phyloP scores from a whole-genome alignment of 345 rosid genomes.

The Conringia planisiliqua region DNA sequence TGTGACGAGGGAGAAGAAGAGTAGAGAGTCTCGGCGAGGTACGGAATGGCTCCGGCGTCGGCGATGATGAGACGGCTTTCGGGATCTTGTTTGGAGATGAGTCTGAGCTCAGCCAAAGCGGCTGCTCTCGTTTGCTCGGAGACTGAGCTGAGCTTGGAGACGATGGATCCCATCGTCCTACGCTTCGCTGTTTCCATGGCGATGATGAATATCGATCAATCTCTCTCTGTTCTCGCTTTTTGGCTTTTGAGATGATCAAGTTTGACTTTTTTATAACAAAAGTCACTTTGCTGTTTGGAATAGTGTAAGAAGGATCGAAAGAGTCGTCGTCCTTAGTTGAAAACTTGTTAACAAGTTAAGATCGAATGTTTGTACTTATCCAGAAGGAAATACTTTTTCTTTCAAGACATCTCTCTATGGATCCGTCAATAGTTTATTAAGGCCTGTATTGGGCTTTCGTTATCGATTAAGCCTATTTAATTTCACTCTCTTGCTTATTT shows the following conservation, averaged over 20 bases:
- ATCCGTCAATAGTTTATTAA: background rate
- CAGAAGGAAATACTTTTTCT: background rate
- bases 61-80: conserved; percentile 62
- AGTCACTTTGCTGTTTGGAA: too few species aligned
- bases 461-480: background rate
- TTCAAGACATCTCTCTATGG: background rate
- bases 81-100: conserved; percentile 70
- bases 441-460: background rate
- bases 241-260: background rate
- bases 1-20: conserved; percentile 56
- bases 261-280: too few species aligned
- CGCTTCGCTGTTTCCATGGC: conserved; percentile 73
- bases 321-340: background rate
- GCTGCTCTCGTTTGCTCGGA: conserved; percentile 69
- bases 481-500: too few species aligned
- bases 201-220: background rate
- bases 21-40: conserved; percentile 75
- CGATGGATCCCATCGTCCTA: conserved; percentile 56
- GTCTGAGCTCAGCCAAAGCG: conserved; percentile 72
- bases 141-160: conserved; percentile 72
- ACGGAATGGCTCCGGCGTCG: conserved; percentile 82
- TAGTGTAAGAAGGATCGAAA: background rate
- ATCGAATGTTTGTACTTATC: background rate
- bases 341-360: background rate
- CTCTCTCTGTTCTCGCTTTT: background rate